Conservation (phyloP, 352 stramenopile genomes). For the Thalassiosira mediterranea region DNA sequence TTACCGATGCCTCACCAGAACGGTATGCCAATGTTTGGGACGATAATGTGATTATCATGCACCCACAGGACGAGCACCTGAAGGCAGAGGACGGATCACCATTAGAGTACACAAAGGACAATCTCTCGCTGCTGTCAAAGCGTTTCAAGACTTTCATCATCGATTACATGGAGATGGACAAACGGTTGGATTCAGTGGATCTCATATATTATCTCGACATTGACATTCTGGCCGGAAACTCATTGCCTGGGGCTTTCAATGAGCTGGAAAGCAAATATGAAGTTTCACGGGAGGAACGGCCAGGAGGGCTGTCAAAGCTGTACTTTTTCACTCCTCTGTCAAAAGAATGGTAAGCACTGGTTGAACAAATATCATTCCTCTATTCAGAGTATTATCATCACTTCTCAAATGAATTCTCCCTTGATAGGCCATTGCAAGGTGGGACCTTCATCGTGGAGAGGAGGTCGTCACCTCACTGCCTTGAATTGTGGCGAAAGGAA, state of each 20-base stretch:
- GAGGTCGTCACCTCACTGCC: slow-evolving; percentile 40
- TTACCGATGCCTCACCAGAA: slow-evolving; percentile 55
- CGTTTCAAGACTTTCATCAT: slow-evolving; percentile 67
- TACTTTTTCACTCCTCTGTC: slow-evolving; percentile 50
- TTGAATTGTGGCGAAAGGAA: slow-evolving; percentile 52
- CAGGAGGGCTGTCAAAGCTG: slow-evolving; percentile 23
- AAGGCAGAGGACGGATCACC: slow-evolving; percentile 27
- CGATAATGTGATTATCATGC: slow-evolving; percentile 58
- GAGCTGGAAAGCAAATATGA: slow-evolving; percentile 51
- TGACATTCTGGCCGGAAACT: slow-evolving; percentile 57
- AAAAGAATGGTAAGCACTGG: no score
- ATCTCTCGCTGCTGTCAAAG: slow-evolving; percentile 50
- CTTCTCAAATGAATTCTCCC: no score
- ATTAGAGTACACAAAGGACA: slow-evolving; percentile 36
- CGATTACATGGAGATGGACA: slow-evolving; percentile 56
- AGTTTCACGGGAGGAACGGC: slow-evolving; percentile 1
- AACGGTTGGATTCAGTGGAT: slow-evolving; percentile 36
- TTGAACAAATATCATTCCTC: no score
- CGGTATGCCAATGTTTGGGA: slow-evolving; percentile 52
- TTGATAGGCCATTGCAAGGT: slow-evolving; percentile 54
- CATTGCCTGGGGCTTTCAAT: slow-evolving; percentile 40
- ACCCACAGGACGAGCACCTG: slow-evolving; percentile 47
- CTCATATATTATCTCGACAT: slow-evolving; percentile 69
- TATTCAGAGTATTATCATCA: no score
- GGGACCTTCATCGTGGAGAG: slow-evolving; percentile 59